These are phyloP conservation scores for Ceratobasidium sp. DNA, from an alignment of 1,284 basidiomycete genomes.

Conservation along the genomic window DNA sequence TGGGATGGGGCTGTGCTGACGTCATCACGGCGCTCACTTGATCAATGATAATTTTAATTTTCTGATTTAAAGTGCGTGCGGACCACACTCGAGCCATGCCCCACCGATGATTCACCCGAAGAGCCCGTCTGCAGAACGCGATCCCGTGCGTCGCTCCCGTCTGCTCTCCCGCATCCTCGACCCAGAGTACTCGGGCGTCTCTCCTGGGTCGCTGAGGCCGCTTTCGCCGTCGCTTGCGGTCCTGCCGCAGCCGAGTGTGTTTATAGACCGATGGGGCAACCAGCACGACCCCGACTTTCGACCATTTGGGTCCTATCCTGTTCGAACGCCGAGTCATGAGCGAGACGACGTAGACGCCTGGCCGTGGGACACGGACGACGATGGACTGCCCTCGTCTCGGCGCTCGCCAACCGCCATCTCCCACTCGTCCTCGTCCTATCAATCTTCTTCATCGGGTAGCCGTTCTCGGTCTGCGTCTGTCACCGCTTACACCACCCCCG, in stretches of 20 bases:
- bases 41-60: neutral
- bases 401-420: neutral
- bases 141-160: slow-evolving; percentile 3
- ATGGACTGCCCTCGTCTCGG: neutral
- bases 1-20: slow-evolving; percentile 18
- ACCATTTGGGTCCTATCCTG: slow-evolving; percentile 24
- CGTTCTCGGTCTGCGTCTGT: slow-evolving; percentile 11
- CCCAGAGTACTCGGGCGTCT: slow-evolving; percentile 11
- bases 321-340: slow-evolving; percentile 4
- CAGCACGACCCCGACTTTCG: slow-evolving; percentile 30
- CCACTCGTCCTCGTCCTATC: neutral
- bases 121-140: neutral
- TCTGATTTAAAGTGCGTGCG: neutral
- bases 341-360: too few relatives aligned
- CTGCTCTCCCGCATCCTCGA: slow-evolving; percentile 31
- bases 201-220: neutral
- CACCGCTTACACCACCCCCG: neutral
- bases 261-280: slow-evolving; percentile 27
- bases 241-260: slow-evolving; percentile 32
- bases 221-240: slow-evolving; percentile 7
- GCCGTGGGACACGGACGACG: slow-evolving; percentile 27
- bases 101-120: neutral
- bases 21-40: neutral
- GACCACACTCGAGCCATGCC: neutral
- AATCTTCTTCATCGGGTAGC: neutral